Evolutionary conservation across 2,329 filamentous ascomycete genomes (phyloP).

Genomic region (Cladophialophora immunda): DNA sequence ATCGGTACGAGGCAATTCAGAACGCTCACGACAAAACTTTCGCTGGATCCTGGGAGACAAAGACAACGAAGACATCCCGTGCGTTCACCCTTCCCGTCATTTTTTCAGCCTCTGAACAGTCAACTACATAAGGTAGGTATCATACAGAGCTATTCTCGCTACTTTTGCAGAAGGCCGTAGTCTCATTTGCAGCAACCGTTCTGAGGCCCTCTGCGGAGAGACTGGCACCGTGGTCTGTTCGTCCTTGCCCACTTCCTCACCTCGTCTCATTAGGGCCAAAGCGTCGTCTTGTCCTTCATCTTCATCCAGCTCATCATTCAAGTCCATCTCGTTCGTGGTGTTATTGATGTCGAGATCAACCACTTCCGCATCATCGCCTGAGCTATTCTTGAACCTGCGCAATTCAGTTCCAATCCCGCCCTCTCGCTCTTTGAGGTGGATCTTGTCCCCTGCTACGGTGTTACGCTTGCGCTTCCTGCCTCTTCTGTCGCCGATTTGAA

Average conservation of each 20-base stretch:
- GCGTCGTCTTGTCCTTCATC: constrained; percentile 49
- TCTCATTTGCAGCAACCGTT: constrained; percentile 25
- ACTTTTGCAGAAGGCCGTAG: too few relatives aligned
- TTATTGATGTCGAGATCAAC: constrained; percentile 49
- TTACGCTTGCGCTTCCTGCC: constrained; percentile 55
- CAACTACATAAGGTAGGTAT: not conserved
- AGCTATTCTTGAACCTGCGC: constrained; percentile 29
- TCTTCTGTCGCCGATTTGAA: constrained; percentile 4
- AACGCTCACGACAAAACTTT: too few relatives aligned
- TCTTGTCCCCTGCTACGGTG: constrained; percentile 46
- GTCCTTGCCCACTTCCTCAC: not conserved
- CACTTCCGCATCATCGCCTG: constrained; percentile 43
- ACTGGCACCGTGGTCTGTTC: constrained; percentile 38
- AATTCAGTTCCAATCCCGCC: constrained; percentile 19
- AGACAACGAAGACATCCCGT: too few relatives aligned
- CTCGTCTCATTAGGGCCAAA: constrained; percentile 44
- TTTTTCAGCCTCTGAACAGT: too few relatives aligned
- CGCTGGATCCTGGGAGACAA: too few relatives aligned
- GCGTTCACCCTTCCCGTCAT: too few relatives aligned
- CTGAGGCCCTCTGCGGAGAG: constrained; percentile 38
- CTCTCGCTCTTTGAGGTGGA: constrained; percentile 23
- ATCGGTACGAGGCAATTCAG: too few relatives aligned
- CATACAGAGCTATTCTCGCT: not conserved
- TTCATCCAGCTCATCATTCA: constrained; percentile 7
- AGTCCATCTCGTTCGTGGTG: constrained; percentile 45